Evolutionary conservation across 1,284 basidiomycete genomes (phyloP).

Genomic region (Ganoderma boninense): DNA sequence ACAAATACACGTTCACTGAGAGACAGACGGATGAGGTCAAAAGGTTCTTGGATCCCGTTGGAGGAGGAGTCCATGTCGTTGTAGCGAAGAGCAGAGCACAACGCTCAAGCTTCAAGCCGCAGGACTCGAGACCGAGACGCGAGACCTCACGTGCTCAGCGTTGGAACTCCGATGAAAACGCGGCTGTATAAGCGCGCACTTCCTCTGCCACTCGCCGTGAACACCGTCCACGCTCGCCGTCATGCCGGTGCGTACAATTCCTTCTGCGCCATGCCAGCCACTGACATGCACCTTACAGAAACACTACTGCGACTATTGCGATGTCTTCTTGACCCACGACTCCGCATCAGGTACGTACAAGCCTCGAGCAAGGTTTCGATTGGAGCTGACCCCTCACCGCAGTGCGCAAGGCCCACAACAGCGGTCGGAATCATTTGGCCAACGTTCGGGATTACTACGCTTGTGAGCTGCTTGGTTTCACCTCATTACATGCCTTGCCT

Average conservation of each 20-base stretch:
- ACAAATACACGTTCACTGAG: constrained; percentile 96
- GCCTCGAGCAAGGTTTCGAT: constrained; percentile 21
- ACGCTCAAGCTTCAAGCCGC: neutral
- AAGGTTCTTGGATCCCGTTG: constrained; percentile 92
- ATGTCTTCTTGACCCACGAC: constrained; percentile 91
- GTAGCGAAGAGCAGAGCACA: constrained; percentile 1
- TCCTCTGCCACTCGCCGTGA: constrained; percentile 17
- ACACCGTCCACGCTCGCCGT: constrained; percentile 22
- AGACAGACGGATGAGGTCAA: constrained; percentile 96
- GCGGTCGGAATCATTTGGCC: constrained; percentile 93
- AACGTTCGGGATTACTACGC: constrained; percentile 99
- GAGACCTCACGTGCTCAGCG: constrained; percentile 30
- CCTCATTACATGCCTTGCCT: constrained; percentile 17
- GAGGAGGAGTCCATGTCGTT: constrained; percentile 73
- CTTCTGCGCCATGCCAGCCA: neutral
- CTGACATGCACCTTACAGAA: constrained; percentile 55
- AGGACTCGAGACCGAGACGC: neutral
- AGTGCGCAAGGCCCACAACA: constrained; percentile 99
- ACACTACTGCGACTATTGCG: constrained; percentile 94
- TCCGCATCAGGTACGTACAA: constrained; percentile 76
- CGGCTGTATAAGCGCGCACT: constrained; percentile 22
- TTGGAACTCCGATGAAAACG: constrained; percentile 36
- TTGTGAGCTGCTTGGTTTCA: constrained; percentile 58
- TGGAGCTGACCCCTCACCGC: constrained; percentile 28
- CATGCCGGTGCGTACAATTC: constrained; percentile 59